Evolutionary conservation across 192 early-diverging fungal species (phyloP), one percentile per base, ranked within the genome.

Genomic region (Coemansia umbellata): DNA sequence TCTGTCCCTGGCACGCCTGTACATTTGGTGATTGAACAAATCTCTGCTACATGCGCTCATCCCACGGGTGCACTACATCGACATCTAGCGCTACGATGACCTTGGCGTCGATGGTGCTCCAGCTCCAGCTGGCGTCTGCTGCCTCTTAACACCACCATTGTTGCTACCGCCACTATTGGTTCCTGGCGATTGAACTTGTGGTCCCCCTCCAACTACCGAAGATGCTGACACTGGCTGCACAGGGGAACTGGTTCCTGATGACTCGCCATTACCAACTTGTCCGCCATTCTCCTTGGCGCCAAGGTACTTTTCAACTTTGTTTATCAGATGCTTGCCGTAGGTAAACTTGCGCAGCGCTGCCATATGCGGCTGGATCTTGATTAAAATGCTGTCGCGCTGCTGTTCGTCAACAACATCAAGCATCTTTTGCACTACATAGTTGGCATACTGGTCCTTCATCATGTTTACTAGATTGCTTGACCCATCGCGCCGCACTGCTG

Each of bases 391-490:
- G 42, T 92, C 89, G 24, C 89, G 83, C 70, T 96, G 91, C n/a
- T 86, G 82, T 11, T 85, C 93, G 56, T 92, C 90, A 8, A 95
- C 92, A 31, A 97, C 94, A 74, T 99, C 96, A 42, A 99, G 78
- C 93, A 99, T 94, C 73, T 99, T 99, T 69, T 99, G 96, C 33
- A 99, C 91, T 24, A 99, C 96, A 73, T 99, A 99, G 66, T 99
- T 99, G 37, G 96, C 96, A 63, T 93, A 99, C 74, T 99, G 95
- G 78, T 98, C 95, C 79, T 97, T 97, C 95, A 98, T 98, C 94
- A 98, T 96, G n/a, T 83, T 74, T 42, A 93, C 82, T 60, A 98
- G 71, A 5, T 91, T 91, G 41, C 90, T 88, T 14, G 51, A 59
- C n/a, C 49, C 54, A 69, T 97, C 94, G 10, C 90, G 82, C 53